These are phyloP conservation scores for Debaryomyces tyrocola DNA, from an alignment of 805 yeast genomes.

Conservation along the genomic window DNA sequence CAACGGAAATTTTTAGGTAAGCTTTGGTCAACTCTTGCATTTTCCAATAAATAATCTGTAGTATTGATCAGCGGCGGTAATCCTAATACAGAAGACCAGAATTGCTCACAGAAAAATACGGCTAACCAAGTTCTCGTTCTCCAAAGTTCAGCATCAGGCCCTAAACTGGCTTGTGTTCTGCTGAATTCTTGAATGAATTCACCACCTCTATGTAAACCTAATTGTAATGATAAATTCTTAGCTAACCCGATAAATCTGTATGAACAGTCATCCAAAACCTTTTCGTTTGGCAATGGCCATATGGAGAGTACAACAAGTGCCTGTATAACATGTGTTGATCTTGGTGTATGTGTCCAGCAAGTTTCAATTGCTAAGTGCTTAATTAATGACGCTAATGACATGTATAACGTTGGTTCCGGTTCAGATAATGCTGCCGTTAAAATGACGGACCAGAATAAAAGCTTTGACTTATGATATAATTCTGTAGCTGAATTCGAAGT, in stretches of 20 bases:
- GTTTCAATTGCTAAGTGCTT: slow-evolving; percentile 88
- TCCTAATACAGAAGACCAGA: slow-evolving; percentile 86
- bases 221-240: slow-evolving; percentile 75
- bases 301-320: slow-evolving; percentile 79
- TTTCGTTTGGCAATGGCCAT: slow-evolving; percentile 94
- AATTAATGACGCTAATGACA: slow-evolving; percentile 70
- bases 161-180: slow-evolving; percentile 79
- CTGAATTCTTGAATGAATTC: slow-evolving; percentile 88
- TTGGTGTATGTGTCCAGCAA: slow-evolving; percentile 90
- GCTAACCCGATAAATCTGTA: slow-evolving; percentile 88
- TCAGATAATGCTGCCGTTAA: slow-evolving; percentile 83
- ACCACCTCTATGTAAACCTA: slow-evolving; percentile 86
- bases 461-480: slow-evolving; percentile 77
- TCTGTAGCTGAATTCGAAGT: slow-evolving; percentile 70
- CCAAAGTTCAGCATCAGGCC: slow-evolving; percentile 91
- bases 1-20: slow-evolving; percentile 74
- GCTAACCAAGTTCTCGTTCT: slow-evolving; percentile 92
- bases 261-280: slow-evolving; percentile 88
- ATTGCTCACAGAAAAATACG: slow-evolving; percentile 82
- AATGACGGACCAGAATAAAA: slow-evolving; percentile 89
- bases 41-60: slow-evolving; percentile 74
- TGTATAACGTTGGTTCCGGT: slow-evolving; percentile 81
- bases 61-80: slow-evolving; percentile 84
- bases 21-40: slow-evolving; percentile 64
- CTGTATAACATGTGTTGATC: slow-evolving; percentile 92